Conservation (phyloP, 75 land plant genomes). For the Pinus taeda region DNA sequence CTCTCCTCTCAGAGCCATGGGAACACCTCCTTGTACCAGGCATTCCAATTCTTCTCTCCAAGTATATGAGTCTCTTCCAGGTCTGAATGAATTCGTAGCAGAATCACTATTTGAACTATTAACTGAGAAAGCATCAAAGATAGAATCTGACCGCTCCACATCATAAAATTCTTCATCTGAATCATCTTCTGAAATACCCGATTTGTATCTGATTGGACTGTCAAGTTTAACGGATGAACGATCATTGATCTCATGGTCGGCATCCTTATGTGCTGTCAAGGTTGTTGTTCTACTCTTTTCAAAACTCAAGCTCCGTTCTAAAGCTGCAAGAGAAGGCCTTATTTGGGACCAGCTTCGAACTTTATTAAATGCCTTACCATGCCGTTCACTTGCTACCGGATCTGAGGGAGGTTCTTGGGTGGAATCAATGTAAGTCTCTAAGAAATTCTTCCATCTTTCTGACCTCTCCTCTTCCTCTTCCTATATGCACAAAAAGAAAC, state of each 20-base stretch:
- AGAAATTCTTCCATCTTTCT: slow-evolving; percentile 73
- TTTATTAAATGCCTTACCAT: slow-evolving; percentile 18
- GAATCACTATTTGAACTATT: slow-evolving; percentile 14
- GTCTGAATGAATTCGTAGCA: slow-evolving; percentile 4
- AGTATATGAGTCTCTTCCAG: slow-evolving; percentile 23
- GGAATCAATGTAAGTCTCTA: slow-evolving; percentile 43
- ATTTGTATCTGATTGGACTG: background rate
- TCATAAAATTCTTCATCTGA: slow-evolving; percentile 88
- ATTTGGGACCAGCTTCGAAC: slow-evolving; percentile 62
- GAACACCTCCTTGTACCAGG: slow-evolving; percentile 86
- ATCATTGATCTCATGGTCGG: background rate
- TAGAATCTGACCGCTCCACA: slow-evolving; percentile 54
- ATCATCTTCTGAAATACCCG: slow-evolving; percentile 57
- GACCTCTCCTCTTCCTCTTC: slow-evolving; percentile 94
- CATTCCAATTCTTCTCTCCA: slow-evolving; percentile 81
- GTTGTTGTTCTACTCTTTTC: slow-evolving; percentile 43
- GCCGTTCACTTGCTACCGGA: too few relatives aligned
- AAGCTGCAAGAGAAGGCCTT: slow-evolving; percentile 62
- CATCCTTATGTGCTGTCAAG: background rate
- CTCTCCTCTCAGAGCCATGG: slow-evolving; percentile 96
- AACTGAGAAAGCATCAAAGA: slow-evolving; percentile 32
- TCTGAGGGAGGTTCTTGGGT: slow-evolving; percentile 1
- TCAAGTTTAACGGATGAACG: slow-evolving; percentile 11
- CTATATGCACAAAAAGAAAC: slow-evolving; percentile 19
- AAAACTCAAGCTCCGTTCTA: slow-evolving; percentile 59